A percentile compares a stretch with the other conserved stretches of the same genome.
phyloP scores from a whole-genome alignment of 257 asterid genomes.

The Fraxinus anomala region DNA sequence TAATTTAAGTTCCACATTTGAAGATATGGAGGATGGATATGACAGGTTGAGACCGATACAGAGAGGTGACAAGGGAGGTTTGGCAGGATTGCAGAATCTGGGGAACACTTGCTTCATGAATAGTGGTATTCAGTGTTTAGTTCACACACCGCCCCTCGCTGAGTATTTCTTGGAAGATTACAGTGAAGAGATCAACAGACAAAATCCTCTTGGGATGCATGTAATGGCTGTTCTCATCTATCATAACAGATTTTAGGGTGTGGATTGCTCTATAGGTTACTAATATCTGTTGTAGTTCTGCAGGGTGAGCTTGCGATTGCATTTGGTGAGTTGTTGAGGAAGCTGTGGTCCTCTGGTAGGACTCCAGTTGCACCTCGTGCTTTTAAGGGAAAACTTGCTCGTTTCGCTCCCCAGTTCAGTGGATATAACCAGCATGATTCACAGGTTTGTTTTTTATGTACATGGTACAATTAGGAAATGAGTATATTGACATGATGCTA shows the following conservation, averaged over 20 bases:
- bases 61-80: constrained; percentile 69
- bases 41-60: constrained; percentile 44
- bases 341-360: constrained; percentile 94
- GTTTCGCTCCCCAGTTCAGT: constrained; percentile 98
- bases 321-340: constrained; percentile 90
- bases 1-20: constrained; percentile 49
- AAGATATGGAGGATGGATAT: constrained; percentile 62
- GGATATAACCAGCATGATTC: constrained; percentile 99
- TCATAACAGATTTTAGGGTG: constrained; percentile 23
- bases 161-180: constrained; percentile 87
- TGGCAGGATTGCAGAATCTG: constrained; percentile 92
- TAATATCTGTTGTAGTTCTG: constrained; percentile 37
- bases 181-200: constrained; percentile 77
- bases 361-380: constrained; percentile 85
- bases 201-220: constrained; percentile 91
- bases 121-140: constrained; percentile 93
- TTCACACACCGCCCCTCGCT: constrained; percentile 84
- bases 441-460: constrained; percentile 54
- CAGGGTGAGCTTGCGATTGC: constrained; percentile 99
- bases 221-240: constrained; percentile 49
- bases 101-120: constrained; percentile 99
- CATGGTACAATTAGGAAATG: neutral
- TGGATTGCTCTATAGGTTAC: constrained; percentile 23
- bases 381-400: constrained; percentile 88
- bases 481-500: constrained; percentile 8